A percentile compares a stretch with the other conserved stretches of the same genome.
phyloP scores from a whole-genome alignment of 2,329 filamentous ascomycete species.

The Hypoxylon sp. region DNA sequence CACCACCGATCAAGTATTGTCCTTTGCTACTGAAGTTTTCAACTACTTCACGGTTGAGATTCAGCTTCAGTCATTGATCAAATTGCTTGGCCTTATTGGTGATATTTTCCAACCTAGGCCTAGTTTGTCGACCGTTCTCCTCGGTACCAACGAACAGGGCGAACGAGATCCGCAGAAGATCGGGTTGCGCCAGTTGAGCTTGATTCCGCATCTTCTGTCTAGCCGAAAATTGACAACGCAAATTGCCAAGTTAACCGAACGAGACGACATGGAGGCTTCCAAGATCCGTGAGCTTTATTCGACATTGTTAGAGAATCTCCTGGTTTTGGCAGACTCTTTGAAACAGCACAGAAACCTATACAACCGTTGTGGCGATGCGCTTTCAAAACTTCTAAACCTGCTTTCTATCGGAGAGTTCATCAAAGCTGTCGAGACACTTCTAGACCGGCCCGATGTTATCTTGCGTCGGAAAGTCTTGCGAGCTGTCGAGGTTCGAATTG shows the following conservation, averaged over 20 bases:
- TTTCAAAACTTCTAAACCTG: constrained; percentile 86
- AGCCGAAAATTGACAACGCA: constrained; percentile 71
- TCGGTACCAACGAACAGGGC: constrained; percentile 69
- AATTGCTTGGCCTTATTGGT: constrained; percentile 80
- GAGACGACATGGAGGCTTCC: constrained; percentile 76
- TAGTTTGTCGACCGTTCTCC: constrained; percentile 78
- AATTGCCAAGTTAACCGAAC: constrained; percentile 70
- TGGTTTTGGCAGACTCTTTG: constrained; percentile 76
- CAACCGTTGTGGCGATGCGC: constrained; percentile 74
- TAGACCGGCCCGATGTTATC: constrained; percentile 81
- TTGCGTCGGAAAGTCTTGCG: constrained; percentile 84
- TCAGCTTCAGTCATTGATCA: constrained; percentile 84
- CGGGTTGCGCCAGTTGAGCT: constrained; percentile 68
- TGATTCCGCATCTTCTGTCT: constrained; percentile 71
- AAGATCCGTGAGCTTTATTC: constrained; percentile 79
- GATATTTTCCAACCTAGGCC: constrained; percentile 85
- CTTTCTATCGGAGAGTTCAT: constrained; percentile 91
- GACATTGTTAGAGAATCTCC: constrained; percentile 74
- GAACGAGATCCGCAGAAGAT: constrained; percentile 66
- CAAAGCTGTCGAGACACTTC: constrained; percentile 85
- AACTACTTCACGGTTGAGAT: constrained; percentile 79
- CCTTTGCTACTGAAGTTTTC: constrained; percentile 83
- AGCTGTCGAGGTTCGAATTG: constrained; percentile 85
- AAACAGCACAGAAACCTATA: constrained; percentile 71
- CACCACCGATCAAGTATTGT: constrained; percentile 78